Percentiles rank a stretch among this genome's conserved stretches.
Evolutionary conservation across 139 green algal species (phyloP).

Genomic region (Zygnema circumcarinatum): DNA sequence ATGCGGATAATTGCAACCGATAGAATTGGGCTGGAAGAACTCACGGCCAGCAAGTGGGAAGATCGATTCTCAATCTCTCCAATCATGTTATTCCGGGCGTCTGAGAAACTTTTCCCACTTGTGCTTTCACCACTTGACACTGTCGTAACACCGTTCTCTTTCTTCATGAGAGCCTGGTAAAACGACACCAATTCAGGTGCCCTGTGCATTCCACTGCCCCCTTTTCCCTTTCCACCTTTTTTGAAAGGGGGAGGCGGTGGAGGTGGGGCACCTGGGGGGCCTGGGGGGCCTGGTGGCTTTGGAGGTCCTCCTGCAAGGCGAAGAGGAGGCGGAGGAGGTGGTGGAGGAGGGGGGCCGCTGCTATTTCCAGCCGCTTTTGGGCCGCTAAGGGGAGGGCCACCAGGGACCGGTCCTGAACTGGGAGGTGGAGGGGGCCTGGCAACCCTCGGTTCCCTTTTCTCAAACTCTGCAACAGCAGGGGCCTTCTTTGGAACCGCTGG

Average conservation of each 20-base stretch:
- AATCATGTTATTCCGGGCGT: slow-evolving; percentile 50
- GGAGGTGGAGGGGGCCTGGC: slow-evolving; percentile 25
- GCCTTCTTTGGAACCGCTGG: not conserved
- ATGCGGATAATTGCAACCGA: not conserved
- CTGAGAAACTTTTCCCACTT: not conserved
- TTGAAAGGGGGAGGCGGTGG: slow-evolving; percentile 28
- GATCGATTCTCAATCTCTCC: slow-evolving; percentile 61
- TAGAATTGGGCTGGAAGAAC: not conserved
- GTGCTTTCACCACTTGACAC: not conserved
- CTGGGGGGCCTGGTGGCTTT: not conserved
- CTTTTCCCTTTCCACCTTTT: not conserved
- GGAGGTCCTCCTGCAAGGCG: not conserved
- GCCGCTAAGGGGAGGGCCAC: not conserved
- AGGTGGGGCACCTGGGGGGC: slow-evolving; percentile 17
- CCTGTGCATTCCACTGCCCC: slow-evolving; percentile 27
- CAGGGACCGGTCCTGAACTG: not conserved
- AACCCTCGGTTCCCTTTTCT: slow-evolving; percentile 24
- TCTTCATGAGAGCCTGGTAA: slow-evolving; percentile 58
- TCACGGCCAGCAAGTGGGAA: slow-evolving; percentile 50
- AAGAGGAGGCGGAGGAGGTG: slow-evolving; percentile 26
- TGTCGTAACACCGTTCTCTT: slow-evolving; percentile 16
- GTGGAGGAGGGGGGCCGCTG: not conserved
- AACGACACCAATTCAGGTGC: slow-evolving; percentile 57
- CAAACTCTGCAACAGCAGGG: not conserved
- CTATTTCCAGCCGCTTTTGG: not conserved